Conservation (phyloP, 1,139 yeast genomes). For the Suhomyces anneliseae region DNA sequence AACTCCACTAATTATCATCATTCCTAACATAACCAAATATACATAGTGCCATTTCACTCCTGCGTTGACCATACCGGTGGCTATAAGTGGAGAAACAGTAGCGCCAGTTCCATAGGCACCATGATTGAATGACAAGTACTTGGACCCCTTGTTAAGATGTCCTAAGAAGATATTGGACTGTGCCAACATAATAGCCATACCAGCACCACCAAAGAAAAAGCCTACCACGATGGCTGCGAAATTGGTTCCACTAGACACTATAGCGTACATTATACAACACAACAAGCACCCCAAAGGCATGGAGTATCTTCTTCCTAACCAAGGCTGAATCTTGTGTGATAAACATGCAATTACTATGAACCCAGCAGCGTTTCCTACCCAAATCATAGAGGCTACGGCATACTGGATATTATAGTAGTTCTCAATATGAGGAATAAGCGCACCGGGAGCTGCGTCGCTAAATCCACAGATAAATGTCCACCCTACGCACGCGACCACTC, state of each 20-base stretch:
- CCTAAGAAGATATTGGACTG: slow-evolving; percentile 60
- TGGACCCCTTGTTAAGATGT: slow-evolving; percentile 47
- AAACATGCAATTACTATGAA: slow-evolving; percentile 43
- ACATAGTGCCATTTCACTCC: slow-evolving; percentile 56
- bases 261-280: slow-evolving; percentile 38
- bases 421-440: slow-evolving; percentile 46
- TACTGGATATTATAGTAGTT: slow-evolving; percentile 35
- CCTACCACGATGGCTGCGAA: slow-evolving; percentile 49
- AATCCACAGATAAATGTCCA: slow-evolving; percentile 42
- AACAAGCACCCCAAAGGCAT: slow-evolving; percentile 35
- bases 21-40: slow-evolving; percentile 49
- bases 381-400: slow-evolving; percentile 43
- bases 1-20: slow-evolving; percentile 28
- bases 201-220: slow-evolving; percentile 60
- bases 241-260: slow-evolving; percentile 38
- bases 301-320: slow-evolving; percentile 42
- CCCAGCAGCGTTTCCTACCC: slow-evolving; percentile 48
- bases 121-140: slow-evolving; percentile 54
- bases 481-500: slow-evolving; percentile 40
- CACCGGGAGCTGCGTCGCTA: slow-evolving; percentile 50
- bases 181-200: slow-evolving; percentile 55
- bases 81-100: slow-evolving; percentile 56
- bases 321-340: slow-evolving; percentile 39
- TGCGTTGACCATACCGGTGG: slow-evolving; percentile 50
- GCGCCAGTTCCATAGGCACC: slow-evolving; percentile 68